Evolutionary conservation across 306 rosid genomes (phyloP), one percentile per base, ranked within the genome.

Genomic region (Nissolia schottii): DNA sequence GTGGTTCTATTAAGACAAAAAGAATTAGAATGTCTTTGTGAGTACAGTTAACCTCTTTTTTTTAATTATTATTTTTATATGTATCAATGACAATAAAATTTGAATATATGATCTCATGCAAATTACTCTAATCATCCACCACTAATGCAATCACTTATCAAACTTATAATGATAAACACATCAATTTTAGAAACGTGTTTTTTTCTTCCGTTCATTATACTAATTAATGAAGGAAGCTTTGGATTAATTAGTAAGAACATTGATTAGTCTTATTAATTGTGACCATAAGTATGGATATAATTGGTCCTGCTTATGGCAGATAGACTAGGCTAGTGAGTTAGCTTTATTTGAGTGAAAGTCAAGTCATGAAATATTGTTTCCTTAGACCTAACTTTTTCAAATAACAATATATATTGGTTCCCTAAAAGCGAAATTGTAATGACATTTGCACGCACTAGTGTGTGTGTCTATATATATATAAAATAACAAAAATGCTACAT

Each of bases 341-440:
- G 35, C 53, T 63, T 63, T 64, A 29, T 53, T 35, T 34, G 10
- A 32, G 27, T 32, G 58, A 55, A 38, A 55, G 51, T 41, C n/a
- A 40, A 70, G 29, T 55, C 29, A 41, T 71, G 67, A 41, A 7
- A 13, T 40, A 0, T 9, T 8, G 53, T 12, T 18, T 4, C 19
- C 58, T 70, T 58, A n/a, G 55, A 70, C 76, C 66, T 25, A 27
- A 77, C 57, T 57, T 76, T 57, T n/a, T 3, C 7, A 50, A 60
- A 76, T 49, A 29, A 59, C 1, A 50, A 18, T 7, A 60, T 50
- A 18, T 7, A 60, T 50, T 19, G 38, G 50, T 77, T 62, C 18
- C 43, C 43, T 22, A 14, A 53, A 48, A 53, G 73, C 53, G 54
- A 54, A 40, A 70, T 28, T 51, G 45, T 10, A 10, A 37, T 60